Evolutionary conservation across 495 filamentous ascomycete species (phyloP).

Genomic region (Hapsidospora chrysogenum): DNA sequence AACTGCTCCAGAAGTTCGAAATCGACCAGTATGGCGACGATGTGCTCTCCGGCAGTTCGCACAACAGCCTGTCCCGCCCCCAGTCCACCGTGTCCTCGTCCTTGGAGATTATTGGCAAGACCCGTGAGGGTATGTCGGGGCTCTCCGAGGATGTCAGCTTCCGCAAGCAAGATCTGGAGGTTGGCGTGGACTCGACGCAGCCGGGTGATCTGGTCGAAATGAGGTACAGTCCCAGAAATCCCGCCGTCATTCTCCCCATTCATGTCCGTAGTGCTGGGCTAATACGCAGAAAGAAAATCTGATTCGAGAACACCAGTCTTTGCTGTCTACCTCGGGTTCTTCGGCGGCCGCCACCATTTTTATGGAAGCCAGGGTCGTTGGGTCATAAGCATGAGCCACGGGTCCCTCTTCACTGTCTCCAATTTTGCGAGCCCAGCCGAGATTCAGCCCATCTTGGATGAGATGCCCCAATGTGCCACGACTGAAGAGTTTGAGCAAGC

Average conservation of each 20-base stretch:
- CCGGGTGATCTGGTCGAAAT: conserved; percentile 64
- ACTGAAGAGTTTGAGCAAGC: conserved; percentile 10
- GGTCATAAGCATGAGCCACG: conserved; percentile 32
- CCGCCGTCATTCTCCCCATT: background rate
- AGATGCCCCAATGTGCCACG: conserved; percentile 33
- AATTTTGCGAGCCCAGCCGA: conserved; percentile 40
- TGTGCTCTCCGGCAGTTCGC: no score
- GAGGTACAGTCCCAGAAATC: conserved; percentile 17
- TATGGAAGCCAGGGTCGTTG: conserved; percentile 59
- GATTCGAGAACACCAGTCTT: conserved; percentile 26
- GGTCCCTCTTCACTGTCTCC: conserved; percentile 45
- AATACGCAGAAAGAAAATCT: conserved; percentile 7
- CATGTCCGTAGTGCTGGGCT: no score
- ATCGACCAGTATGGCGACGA: conserved; percentile 1
- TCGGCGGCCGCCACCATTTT: conserved; percentile 49
- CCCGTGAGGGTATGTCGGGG: background rate
- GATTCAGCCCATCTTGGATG: conserved; percentile 40
- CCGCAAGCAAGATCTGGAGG: background rate
- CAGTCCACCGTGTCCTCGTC: background rate
- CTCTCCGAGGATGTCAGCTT: background rate
- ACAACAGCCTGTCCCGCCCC: background rate
- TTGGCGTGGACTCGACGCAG: conserved; percentile 13
- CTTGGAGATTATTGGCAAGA: background rate
- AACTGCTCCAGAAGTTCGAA: background rate
- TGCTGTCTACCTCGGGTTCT: conserved; percentile 52